Evolutionary conservation across 306 rosid genomes (phyloP), one percentile per base, ranked within the genome.

Genomic region (Rubus idaeus): DNA sequence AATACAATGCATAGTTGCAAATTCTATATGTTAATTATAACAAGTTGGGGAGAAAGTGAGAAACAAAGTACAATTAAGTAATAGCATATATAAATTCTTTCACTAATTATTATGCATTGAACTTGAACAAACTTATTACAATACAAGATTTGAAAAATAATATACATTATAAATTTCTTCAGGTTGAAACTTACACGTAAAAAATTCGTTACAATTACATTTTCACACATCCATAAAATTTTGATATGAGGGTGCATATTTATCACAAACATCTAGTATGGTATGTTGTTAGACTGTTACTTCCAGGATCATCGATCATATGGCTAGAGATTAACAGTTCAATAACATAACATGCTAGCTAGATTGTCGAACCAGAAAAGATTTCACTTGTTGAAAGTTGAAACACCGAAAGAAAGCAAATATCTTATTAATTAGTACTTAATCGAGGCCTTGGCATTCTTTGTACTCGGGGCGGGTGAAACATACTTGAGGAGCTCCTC

Each of bases 401-500:
- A 30, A 30, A 30, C 2, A 30, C 35, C 10, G 49, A 45, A 45
- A 45, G 1, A 6, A 6, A 45, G 49, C 10, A 45, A 45, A 45
- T 45, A 1, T 5, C 10, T 6, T 45, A 5, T 5, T 5, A 35
- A 5, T 5, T 5, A 35, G 18, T 13, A 35, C 12, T 62, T 62
- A 21, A 23, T 16, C 3, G 49, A 42, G 23, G 11, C 49, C 20
- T 57, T 73, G 17, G 14, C 10, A 21, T 23, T 73, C n/a, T 60
- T 60, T 6, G 4, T 60, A 61, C 57, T 8, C 46, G 12, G 58
- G 18, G 37, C 6, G 1, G 57, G 75, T 0, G 83, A 78, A 74
- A 78, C 75, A 64, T 70, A 75, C 5, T 71, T 64, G 20, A 62
- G 80, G 39, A 75, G 35, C 60, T 75, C 86, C 47, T 49, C 70